Evolutionary conservation across 371 early-diverging fungal genomes (phyloP).

Genomic region (Zychaea mexicana): DNA sequence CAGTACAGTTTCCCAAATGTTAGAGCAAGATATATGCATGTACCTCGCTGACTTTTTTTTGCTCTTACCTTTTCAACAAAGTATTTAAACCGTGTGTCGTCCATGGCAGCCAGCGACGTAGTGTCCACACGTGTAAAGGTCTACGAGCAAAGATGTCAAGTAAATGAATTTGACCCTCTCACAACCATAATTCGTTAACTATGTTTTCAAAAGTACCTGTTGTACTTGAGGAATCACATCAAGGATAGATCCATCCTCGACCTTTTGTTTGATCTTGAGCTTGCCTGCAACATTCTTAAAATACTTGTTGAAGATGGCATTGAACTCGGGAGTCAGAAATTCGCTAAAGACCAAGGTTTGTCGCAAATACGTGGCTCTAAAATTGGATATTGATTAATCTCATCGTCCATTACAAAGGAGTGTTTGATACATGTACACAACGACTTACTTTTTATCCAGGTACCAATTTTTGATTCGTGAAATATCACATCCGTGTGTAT

Average conservation of each 20-base stretch:
- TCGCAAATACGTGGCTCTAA: slow-evolving; percentile 79
- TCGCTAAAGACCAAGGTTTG: slow-evolving; percentile 86
- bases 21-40: neutral
- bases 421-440: neutral
- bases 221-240: slow-evolving; percentile 80
- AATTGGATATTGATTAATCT: neutral
- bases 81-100: slow-evolving; percentile 84
- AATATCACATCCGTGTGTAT: slow-evolving; percentile 92
- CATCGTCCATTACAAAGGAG: neutral
- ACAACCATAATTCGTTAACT: too few species aligned
- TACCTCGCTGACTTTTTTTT: neutral
- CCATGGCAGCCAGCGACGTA: slow-evolving; percentile 59
- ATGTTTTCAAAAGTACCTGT: slow-evolving; percentile 53
- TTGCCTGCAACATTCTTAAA: slow-evolving; percentile 80
- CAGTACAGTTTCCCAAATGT: too few species aligned
- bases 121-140: slow-evolving; percentile 73
- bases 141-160: slow-evolving; percentile 13
- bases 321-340: slow-evolving; percentile 87
- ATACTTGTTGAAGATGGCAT: slow-evolving; percentile 76
- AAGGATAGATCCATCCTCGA: slow-evolving; percentile 69
- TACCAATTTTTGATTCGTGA: slow-evolving; percentile 88
- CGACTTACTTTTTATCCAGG: slow-evolving; percentile 73
- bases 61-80: slow-evolving; percentile 80
- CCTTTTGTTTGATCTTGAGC: slow-evolving; percentile 64
- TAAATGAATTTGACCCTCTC: neutral